Conservation (phyloP, 2,329 filamentous ascomycete species). For the Cordyceps farinosa region DNA sequence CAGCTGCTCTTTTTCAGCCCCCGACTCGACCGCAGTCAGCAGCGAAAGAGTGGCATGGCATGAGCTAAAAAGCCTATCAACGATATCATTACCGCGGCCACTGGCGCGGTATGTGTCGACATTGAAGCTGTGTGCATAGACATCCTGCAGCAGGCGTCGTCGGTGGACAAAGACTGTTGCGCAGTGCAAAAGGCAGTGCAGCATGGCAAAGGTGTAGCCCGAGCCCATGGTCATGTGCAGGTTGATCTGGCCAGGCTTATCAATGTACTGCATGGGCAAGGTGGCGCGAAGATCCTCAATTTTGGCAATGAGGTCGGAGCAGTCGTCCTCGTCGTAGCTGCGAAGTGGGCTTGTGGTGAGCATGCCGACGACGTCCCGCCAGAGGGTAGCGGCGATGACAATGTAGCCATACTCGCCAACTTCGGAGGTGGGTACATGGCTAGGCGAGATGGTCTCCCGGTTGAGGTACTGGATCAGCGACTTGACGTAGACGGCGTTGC, state of each 20-base stretch:
- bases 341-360: constrained; percentile 51
- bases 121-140: constrained; percentile 50
- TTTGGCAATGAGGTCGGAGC: constrained; percentile 47
- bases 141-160: constrained; percentile 55
- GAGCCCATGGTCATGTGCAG: constrained; percentile 63
- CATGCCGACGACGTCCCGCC: constrained; percentile 61
- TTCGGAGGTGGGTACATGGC: constrained; percentile 43
- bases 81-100: constrained; percentile 48
- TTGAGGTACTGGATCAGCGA: constrained; percentile 46
- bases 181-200: constrained; percentile 59
- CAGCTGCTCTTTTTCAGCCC: constrained; percentile 55
- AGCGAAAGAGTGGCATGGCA: constrained; percentile 57
- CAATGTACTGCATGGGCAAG: constrained; percentile 56
- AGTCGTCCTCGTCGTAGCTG: constrained; percentile 53
- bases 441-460: constrained; percentile 33
- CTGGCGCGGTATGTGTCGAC: constrained; percentile 51
- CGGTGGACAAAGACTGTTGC: constrained; percentile 60
- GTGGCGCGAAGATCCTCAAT: constrained; percentile 54
- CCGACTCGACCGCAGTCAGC: constrained; percentile 52
- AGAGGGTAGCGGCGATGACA: constrained; percentile 57
- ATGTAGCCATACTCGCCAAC: constrained; percentile 61
- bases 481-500: constrained; percentile 56
- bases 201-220: constrained; percentile 59
- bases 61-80: constrained; percentile 55
- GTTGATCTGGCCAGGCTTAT: constrained; percentile 59